Base-by-base conservation (phyloP, 2,329 filamentous ascomycete genomes). In the Fusarium beomiforme region DNA sequence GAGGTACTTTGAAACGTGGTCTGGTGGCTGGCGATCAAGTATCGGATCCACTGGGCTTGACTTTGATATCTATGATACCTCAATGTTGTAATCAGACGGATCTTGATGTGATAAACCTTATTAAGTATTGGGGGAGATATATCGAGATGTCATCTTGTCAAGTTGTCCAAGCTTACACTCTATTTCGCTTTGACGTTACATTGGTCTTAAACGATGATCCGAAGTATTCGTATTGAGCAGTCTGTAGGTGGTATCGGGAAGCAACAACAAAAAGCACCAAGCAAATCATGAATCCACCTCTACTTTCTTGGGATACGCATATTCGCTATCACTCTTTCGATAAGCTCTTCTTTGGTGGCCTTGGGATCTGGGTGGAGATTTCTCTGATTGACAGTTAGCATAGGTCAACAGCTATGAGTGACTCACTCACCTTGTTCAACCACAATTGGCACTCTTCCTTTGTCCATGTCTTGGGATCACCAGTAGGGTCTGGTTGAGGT, bases 391-490 rank as follows among this genome's bases (percentile, higher is more conserved):
- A 19, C 21, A 3, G 4, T 68, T 17, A 47, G 50, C 17, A 26
- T 26, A 34, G 24, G 39, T 63, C 43, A 57, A 44, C 5, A 23
- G 44, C 7, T 50, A 4, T 42, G 23, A 24, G 12, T 6, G 34
- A 39, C 43, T 21, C 21, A 50, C 58, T 82, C 87, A 97, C 95
- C 75, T 88, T 89, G 47, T 89, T 89, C 54, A 98, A 84, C 94
- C 95, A 98, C 76, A 91, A 85, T 67, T 89, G 87, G 81, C 97
- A 85, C 77, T 98, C 93, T 50, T 94, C 91, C 61, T 87, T 85
- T 1, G 93, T 94, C 95, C 95, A 98, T 13, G 78, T 79, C 42
- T 85, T 83, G 42, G 84, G 89, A 84, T 93, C 87, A 66, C 94
- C 94, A 31, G 85, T 93, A n/a, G 95, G 94, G 78, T 97, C 94